Conservation (phyloP, 1,284 basidiomycete species). For the Heterobasidion occidentale region DNA sequence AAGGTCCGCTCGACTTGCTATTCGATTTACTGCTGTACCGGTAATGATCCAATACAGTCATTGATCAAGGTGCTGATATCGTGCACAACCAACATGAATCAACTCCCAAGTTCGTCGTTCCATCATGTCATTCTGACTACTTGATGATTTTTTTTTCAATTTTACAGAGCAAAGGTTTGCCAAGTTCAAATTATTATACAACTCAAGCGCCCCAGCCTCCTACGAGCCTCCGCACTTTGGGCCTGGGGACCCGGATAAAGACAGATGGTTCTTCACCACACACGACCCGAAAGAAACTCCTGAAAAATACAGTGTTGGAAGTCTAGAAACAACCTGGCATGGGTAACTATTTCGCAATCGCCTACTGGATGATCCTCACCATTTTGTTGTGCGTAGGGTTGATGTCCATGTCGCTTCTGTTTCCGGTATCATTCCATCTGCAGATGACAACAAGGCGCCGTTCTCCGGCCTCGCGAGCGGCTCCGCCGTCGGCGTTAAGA, state of each 20-base stretch:
- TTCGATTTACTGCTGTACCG: not conserved
- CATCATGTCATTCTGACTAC: not conserved
- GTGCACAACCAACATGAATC: conserved; percentile 69
- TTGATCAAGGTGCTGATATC: conserved; percentile 68
- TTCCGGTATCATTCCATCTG: conserved; percentile 61
- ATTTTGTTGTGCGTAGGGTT: conserved; percentile 33
- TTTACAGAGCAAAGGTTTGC: conserved; percentile 66
- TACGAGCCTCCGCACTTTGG: conserved; percentile 75
- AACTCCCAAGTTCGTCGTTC: conserved; percentile 53
- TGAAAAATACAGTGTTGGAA: conserved; percentile 61
- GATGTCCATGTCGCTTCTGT: conserved; percentile 65
- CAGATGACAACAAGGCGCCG: conserved; percentile 42
- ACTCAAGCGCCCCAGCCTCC: conserved; percentile 62
- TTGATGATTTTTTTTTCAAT: not conserved
- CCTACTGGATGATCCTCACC: conserved; percentile 6
- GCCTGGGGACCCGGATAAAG: conserved; percentile 54
- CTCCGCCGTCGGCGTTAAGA: conserved; percentile 32
- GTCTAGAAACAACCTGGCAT: conserved; percentile 63
- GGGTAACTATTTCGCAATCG: conserved; percentile 32
- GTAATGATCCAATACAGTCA: not conserved
- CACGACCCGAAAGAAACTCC: conserved; percentile 61
- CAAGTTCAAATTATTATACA: conserved; percentile 79
- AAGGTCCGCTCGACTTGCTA: conserved; percentile 34
- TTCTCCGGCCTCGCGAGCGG: conserved; percentile 43
- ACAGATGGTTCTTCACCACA: conserved; percentile 73